Percentiles rank a stretch among this genome's conserved stretches.
phyloP scores from a whole-genome alignment of 2,329 filamentous ascomycete genomes.

The Tolypocladium endophyticum region DNA sequence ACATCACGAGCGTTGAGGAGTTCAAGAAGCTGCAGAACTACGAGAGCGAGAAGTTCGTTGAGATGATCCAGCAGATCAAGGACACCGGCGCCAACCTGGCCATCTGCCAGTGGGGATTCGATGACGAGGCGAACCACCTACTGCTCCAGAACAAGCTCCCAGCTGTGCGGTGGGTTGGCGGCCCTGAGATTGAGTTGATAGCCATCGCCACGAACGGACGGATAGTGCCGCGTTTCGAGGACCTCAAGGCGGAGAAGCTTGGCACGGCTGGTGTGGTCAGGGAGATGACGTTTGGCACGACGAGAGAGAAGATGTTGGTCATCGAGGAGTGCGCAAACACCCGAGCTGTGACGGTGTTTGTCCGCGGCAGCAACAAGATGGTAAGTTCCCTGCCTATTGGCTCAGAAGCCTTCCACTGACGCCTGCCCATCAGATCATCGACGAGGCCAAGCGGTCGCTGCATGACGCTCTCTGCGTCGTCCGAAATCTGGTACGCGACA shows the following conservation, averaged over 20 bases:
- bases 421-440: conserved; percentile 63
- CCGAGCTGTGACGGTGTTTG: conserved; percentile 89
- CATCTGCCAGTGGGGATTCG: conserved; percentile 99
- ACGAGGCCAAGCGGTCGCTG: conserved; percentile 94
- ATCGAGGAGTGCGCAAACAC: conserved; percentile 99
- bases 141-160: conserved; percentile 93
- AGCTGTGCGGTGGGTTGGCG: conserved; percentile 94
- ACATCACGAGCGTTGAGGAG: conserved; percentile 93
- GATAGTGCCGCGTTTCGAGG: conserved; percentile 95
- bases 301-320: conserved; percentile 97
- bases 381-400: conserved; percentile 36
- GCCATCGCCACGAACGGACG: conserved; percentile 97
- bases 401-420: not conserved
- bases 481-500: conserved; percentile 89
- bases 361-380: conserved; percentile 99
- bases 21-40: conserved; percentile 97
- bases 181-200: conserved; percentile 95
- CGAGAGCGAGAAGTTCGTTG: conserved; percentile 89
- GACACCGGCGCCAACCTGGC: conserved; percentile 92
- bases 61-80: conserved; percentile 99
- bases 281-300: conserved; percentile 95
- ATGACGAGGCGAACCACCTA: conserved; percentile 96
- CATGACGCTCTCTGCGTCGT: conserved; percentile 98
- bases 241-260: conserved; percentile 82
- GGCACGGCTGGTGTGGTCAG: conserved; percentile 81